phyloP scores from a whole-genome alignment of 176 grass and related monocot species.

The sorghum (Sorghum bicolor) region Sorghum_bicolor_NCBIv3 NC_012870.2:13852501-13853000 shows the following conservation, averaged over 20 bases:
- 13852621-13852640: background rate
- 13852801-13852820: background rate
- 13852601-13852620: no score
- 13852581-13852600: background rate
- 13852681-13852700: background rate
- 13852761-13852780: background rate
- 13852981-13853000: no score
- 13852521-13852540: background rate
- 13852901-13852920: background rate
- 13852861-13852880: background rate
- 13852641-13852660: constrained; percentile 1
- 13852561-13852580: constrained; percentile 3
- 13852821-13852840: background rate
- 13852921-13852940: background rate
- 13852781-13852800: background rate
- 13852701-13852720: background rate
- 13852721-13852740: background rate
- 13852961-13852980: background rate
- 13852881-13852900: background rate
- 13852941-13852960: background rate
- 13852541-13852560: background rate
- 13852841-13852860: background rate
- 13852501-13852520: constrained; percentile 9
- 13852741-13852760: background rate
- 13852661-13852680: background rate